Evolutionary conservation across 352 stramenopile genomes (phyloP).

Genomic region (Globisporangium viniferum): DNA sequence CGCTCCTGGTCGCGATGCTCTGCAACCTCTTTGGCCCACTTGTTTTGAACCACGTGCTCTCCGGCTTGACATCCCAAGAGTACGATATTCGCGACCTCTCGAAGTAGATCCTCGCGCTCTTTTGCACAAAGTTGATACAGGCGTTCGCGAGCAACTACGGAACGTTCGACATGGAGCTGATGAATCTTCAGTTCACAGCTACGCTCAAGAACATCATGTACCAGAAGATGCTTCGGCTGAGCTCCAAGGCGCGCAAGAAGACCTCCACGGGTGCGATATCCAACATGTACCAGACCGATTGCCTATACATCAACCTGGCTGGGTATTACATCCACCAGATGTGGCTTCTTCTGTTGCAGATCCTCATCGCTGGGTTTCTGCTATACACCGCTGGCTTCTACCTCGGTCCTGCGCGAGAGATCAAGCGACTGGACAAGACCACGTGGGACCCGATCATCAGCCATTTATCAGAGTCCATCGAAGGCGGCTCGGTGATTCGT

Average conservation of each 20-base stretch:
- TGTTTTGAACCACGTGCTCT: slow-evolving; percentile 41
- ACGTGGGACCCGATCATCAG: slow-evolving; percentile 45
- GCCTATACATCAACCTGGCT: slow-evolving; percentile 34
- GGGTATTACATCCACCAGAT: slow-evolving; percentile 54
- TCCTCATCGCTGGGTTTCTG: slow-evolving; percentile 41
- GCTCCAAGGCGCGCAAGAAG: slow-evolving; percentile 28
- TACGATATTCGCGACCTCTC: slow-evolving; percentile 23
- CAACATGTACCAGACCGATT: slow-evolving; percentile 65
- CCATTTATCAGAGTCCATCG: slow-evolving; percentile 47
- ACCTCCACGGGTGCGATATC: slow-evolving; percentile 57
- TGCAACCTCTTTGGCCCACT: slow-evolving; percentile 54
- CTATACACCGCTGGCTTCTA: slow-evolving; percentile 43
- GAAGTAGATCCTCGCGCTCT: slow-evolving; percentile 39
- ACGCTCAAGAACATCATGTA: slow-evolving; percentile 54
- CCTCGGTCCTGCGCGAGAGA: slow-evolving; percentile 45
- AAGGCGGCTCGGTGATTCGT: slow-evolving; percentile 19
- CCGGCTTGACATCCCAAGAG: slow-evolving; percentile 22
- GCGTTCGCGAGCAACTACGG: slow-evolving; percentile 48
- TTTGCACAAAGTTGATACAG: slow-evolving; percentile 51
- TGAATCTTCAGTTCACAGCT: slow-evolving; percentile 53
- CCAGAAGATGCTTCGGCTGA: slow-evolving; percentile 48
- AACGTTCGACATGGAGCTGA: slow-evolving; percentile 42
- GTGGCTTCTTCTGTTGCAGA: slow-evolving; percentile 59
- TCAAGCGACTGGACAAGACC: slow-evolving; percentile 50
- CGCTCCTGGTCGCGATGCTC: slow-evolving; percentile 44